Conservation (phyloP, 352 stramenopile species). For the Globisporangium barbulae region DNA sequence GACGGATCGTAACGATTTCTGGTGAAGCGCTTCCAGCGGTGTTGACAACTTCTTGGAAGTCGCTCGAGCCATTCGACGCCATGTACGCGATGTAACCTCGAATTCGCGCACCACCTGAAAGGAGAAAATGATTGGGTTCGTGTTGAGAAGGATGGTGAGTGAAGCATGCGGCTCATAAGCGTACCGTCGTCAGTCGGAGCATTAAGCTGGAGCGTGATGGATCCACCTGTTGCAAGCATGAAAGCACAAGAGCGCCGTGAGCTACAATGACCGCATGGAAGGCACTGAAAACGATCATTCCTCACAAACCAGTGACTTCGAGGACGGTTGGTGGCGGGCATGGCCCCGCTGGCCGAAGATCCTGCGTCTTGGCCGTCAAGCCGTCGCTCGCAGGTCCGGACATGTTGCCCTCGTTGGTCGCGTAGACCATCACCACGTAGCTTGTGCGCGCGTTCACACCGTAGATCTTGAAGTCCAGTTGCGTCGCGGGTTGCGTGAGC, state of each 20-base stretch:
- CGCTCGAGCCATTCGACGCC: slow-evolving; percentile 23
- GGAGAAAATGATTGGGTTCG: too few relatives aligned
- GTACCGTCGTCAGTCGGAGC: slow-evolving; percentile 9
- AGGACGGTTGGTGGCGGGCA: slow-evolving; percentile 12
- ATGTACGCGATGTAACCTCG: slow-evolving; percentile 59
- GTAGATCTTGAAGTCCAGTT: slow-evolving; percentile 5
- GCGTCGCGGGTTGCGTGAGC: neutral
- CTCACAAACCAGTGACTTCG: slow-evolving; percentile 5
- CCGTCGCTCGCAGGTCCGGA: slow-evolving; percentile 1
- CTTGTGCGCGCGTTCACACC: slow-evolving; percentile 6
- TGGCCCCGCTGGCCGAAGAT: slow-evolving; percentile 2
- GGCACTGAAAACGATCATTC: neutral
- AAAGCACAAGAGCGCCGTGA: neutral
- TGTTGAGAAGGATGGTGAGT: too few relatives aligned
- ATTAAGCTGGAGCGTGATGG: slow-evolving; percentile 8
- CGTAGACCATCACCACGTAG: slow-evolving; percentile 9
- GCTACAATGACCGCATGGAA: neutral
- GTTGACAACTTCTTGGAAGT: slow-evolving; percentile 33
- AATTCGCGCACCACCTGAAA: slow-evolving; percentile 42
- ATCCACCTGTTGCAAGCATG: slow-evolving; percentile 7
- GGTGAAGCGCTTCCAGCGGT: slow-evolving; percentile 22
- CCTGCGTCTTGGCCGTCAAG: neutral
- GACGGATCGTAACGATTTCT: slow-evolving; percentile 32
- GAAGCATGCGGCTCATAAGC: neutral
- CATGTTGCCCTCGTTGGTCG: slow-evolving; percentile 4